These are phyloP conservation scores for Paraphoma sp. DNA, from an alignment of 2,329 filamentous ascomycete genomes.

Conservation along the genomic window DNA sequence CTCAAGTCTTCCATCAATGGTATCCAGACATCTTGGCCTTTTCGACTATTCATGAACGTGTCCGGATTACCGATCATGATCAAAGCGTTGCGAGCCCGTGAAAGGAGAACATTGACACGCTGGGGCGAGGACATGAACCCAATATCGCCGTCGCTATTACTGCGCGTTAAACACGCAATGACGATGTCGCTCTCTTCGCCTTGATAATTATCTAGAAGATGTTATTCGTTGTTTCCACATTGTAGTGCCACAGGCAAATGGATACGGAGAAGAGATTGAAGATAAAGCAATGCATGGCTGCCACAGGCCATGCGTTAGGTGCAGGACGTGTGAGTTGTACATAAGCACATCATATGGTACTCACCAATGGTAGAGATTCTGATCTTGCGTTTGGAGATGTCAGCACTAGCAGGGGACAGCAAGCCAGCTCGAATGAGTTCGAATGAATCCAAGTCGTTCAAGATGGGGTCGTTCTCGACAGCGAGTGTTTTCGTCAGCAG, in stretches of 20 bases:
- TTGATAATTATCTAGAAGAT: slow-evolving; percentile 72
- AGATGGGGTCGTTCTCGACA: slow-evolving; percentile 65
- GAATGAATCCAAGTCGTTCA: slow-evolving; percentile 72
- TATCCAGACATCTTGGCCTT: slow-evolving; percentile 64
- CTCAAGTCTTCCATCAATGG: slow-evolving; percentile 65
- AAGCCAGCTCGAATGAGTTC: slow-evolving; percentile 70
- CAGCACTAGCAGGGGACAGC: slow-evolving; percentile 60
- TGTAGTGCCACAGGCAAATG: neutral
- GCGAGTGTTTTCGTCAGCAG: slow-evolving; percentile 62
- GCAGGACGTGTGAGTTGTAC: too few species aligned
- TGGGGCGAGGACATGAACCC: slow-evolving; percentile 73
- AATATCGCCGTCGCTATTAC: slow-evolving; percentile 69
- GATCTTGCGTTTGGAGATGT: slow-evolving; percentile 60
- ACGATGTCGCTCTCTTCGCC: slow-evolving; percentile 79
- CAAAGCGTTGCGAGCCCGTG: slow-evolving; percentile 68
- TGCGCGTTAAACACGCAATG: slow-evolving; percentile 70
- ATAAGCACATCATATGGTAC: too few species aligned
- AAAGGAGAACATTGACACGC: slow-evolving; percentile 73
- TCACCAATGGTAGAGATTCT: slow-evolving; percentile 73
- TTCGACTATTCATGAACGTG: slow-evolving; percentile 68
- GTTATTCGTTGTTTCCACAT: neutral
- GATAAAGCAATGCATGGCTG: too few species aligned
- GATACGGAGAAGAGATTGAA: too few species aligned
- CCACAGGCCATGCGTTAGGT: too few species aligned
- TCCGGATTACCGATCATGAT: slow-evolving; percentile 74